Conservation (phyloP, 352 stramenopile genomes). For the Phytophthora litchii region DNA sequence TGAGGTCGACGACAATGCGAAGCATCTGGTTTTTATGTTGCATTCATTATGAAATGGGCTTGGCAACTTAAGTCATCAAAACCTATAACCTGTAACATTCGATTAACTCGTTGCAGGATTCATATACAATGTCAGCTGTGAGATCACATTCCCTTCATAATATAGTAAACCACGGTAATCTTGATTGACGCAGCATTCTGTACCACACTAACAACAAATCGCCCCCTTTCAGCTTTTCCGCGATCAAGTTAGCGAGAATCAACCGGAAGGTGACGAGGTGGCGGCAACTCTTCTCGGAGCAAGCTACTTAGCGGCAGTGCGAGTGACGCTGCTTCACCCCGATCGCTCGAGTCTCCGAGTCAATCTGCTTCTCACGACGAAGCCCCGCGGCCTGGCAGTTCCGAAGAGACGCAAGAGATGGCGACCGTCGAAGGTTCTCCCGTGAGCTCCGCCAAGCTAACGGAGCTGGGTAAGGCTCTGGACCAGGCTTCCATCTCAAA, state of each 20-base stretch:
- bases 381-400: neutral
- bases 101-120: too few relatives aligned
- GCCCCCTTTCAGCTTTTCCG: conserved; percentile 26
- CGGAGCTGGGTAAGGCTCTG: conserved; percentile 76
- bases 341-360: neutral
- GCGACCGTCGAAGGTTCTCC: conserved; percentile 41
- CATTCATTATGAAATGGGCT: neutral
- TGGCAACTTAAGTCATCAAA: too few relatives aligned
- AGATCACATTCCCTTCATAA: too few relatives aligned
- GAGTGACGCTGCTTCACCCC: neutral
- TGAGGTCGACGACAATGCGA: too few relatives aligned
- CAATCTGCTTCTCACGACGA: conserved; percentile 9
- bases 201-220: neutral
- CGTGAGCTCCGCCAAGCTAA: conserved; percentile 65
- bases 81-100: too few relatives aligned
- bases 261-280: conserved; percentile 11
- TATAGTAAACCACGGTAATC: too few relatives aligned
- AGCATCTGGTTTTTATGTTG: neutral
- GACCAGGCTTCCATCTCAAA: conserved; percentile 77
- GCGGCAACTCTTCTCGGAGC: neutral
- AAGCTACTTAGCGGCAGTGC: neutral
- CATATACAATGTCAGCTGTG: too few relatives aligned
- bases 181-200: too few relatives aligned
- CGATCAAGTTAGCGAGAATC: conserved; percentile 25
- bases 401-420: conserved; percentile 34